Percentiles rank a stretch among this genome's conserved stretches.
phyloP scores from a whole-genome alignment of 2,329 filamentous ascomycete genomes.

The Zymoseptoria pseudotritici region DNA sequence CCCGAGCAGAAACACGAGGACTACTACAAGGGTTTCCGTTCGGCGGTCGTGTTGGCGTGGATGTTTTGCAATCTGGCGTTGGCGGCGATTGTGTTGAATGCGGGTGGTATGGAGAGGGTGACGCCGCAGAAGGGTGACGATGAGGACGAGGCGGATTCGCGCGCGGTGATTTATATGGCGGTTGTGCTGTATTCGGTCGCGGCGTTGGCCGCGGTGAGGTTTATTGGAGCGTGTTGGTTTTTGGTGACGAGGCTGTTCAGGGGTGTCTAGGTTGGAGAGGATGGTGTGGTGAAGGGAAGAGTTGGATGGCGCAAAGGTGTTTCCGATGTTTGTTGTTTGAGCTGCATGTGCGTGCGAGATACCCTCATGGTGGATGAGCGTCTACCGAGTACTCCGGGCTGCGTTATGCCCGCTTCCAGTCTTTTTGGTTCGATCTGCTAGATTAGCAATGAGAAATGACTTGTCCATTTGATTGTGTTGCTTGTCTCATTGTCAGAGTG shows the following conservation, averaged over 20 bases:
- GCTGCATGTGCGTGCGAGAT: conserved; percentile 13
- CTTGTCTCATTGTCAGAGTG: background rate
- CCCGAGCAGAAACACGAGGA: conserved; percentile 81
- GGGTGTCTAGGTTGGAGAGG: conserved; percentile 23
- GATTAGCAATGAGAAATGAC: background rate
- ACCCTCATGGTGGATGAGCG: conserved; percentile 7
- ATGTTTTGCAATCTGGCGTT: conserved; percentile 94
- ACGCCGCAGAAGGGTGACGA: conserved; percentile 18
- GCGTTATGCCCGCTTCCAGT: background rate
- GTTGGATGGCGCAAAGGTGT: conserved; percentile 5
- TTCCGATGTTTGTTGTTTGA: conserved; percentile 14
- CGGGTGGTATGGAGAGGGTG: conserved; percentile 51
- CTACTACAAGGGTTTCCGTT: conserved; percentile 95
- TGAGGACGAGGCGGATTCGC: conserved; percentile 43
- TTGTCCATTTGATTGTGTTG: background rate
- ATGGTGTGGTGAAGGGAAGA: background rate
- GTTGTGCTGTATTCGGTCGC: conserved; percentile 87
- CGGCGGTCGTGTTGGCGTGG: conserved; percentile 86
- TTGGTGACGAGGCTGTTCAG: conserved; percentile 82
- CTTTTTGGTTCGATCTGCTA: background rate
- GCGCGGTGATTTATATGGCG: conserved; percentile 74
- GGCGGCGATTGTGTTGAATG: conserved; percentile 75
- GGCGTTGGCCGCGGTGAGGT: conserved; percentile 74
- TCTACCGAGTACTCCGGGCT: background rate
- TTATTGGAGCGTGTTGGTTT: conserved; percentile 85